Evolutionary conservation across 768 basidiomycete species (phyloP), one percentile per base, ranked within the genome.

Genomic region (Termitomyces titanicus): DNA sequence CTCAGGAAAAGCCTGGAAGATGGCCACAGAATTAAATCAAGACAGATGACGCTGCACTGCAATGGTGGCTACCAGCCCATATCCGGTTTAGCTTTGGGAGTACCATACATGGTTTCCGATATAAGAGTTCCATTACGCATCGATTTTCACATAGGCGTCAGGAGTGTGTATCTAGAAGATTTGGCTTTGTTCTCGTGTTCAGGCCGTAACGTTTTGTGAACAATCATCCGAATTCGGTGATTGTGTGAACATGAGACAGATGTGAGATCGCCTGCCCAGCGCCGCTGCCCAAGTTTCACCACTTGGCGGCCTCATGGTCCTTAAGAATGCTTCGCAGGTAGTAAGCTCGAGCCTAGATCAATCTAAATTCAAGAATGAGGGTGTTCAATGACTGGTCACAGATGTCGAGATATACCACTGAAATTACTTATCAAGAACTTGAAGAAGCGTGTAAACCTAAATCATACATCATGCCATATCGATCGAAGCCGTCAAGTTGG

Each of bases 391-490:
- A 18, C 13, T 34, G 22, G 22, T 35, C 22, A 25, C 34, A 48
- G 17, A 35, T 47, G 22, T 22, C 8, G 34, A 15, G 46, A 34
- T 17, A 9, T 22, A 33, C 24, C 17, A 12, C 48, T 29, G 29
- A 9, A 29, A 29, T 7, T 10, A 43, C 31, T 22, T 34, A 42
- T 42, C 46, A 45, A 31, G 13, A n/a, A n/a, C n/a, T n/a, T n/a
- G n/a, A n/a, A 29, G 42, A 52, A 59, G 34, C 31, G 20, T 46
- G 47, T 42, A 31, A 47, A 52, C 33, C 9, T 24, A 15, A 31
- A 5, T 20, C n/a, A 50, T 52, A 35, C 51, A 48, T 45, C 46
- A 25, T 50, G 58, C 39, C 25, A 55, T 37, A 35, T 52, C 50
- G 46, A 55, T 55, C 39, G 54, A 59, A 55, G 44, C 25, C 45